A percentile compares a stretch with the other conserved stretches of the same genome.
phyloP scores from a whole-genome alignment of 2,329 filamentous ascomycete species.

The Cercospora nicotianae region DNA sequence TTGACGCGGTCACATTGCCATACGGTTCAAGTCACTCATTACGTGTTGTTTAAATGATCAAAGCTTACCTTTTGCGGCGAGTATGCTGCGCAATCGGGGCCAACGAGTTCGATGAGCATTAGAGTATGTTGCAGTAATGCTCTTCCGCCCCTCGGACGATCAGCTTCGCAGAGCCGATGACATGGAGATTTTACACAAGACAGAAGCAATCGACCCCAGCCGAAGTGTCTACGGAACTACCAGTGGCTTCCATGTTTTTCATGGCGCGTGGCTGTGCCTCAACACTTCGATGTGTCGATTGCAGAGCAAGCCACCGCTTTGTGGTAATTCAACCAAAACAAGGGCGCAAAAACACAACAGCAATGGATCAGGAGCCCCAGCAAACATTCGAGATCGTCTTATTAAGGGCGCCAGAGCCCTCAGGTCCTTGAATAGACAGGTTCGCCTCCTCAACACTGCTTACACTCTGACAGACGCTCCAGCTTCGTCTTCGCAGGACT shows the following conservation, averaged over 20 bases:
- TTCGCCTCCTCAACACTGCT: neutral
- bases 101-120: neutral
- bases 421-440: neutral
- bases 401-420: neutral
- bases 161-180: neutral
- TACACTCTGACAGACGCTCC: neutral
- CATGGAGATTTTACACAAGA: neutral
- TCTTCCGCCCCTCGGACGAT: neutral
- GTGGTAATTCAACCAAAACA: neutral
- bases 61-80: no score
- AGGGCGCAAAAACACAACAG: neutral
- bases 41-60: no score
- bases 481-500: no score
- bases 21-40: neutral
- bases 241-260: neutral
- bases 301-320: neutral
- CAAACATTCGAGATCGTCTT: neutral
- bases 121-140: neutral
- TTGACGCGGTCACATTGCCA: neutral
- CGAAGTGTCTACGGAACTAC: neutral
- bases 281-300: neutral
- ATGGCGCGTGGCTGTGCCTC: neutral
- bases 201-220: neutral
- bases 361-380: neutral
- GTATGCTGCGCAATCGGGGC: no score